Evolutionary conservation across 306 rosid genomes (phyloP), one percentile per base, ranked within the genome.

Genomic region (Cyclanthera cordifolia): DNA sequence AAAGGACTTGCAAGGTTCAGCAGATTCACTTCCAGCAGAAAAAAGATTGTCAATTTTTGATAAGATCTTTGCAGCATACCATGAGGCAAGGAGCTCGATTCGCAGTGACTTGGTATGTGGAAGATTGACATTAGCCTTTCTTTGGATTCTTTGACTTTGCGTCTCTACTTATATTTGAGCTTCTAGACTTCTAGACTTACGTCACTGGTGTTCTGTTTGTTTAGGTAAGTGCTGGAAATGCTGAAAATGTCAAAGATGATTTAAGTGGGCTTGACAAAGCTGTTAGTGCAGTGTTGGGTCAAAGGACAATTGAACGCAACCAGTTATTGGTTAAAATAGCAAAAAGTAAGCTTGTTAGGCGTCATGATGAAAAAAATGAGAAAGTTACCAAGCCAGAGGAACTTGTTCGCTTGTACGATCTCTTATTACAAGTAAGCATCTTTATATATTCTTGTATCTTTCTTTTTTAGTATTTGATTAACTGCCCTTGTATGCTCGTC

Each of bases 221-320:
- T 82, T 78, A 93, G 99, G 89, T 80, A 74, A 86, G 90, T 65
- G 85, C 99, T 73, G 91, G 97, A 76, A 86, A 81, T 75, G 80
- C 95, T 17, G 99, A 93, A 79, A 90, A 78, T 15, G 95, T 82
- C 53, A 93, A 93, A 78, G 98, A 89, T 79, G 96, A 93, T 74
- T 79, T 93, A 56, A 85, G 87, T 85, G 99, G 99, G 67, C 99
- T 93, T 28, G 95, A 93, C 77, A 93, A 88, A 86, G 99, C 99
- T 72, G 96, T 93, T 65, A 78, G 94, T 82, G 96, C 95, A 50
- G 87, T 93, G 53, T 75, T 93, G 68, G 96, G 94, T 72, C 91
- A 90, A 81, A 78, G 99, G 82, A 93, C 99, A 67, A 86, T 90
- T 73, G 99, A 90, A 72, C 95, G 99, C 74, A 90, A 93, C 80